Evolutionary conservation across 768 basidiomycete genomes (phyloP), one percentile per base, ranked within the genome.

Genomic region (Boletus sensibilis): DNA sequence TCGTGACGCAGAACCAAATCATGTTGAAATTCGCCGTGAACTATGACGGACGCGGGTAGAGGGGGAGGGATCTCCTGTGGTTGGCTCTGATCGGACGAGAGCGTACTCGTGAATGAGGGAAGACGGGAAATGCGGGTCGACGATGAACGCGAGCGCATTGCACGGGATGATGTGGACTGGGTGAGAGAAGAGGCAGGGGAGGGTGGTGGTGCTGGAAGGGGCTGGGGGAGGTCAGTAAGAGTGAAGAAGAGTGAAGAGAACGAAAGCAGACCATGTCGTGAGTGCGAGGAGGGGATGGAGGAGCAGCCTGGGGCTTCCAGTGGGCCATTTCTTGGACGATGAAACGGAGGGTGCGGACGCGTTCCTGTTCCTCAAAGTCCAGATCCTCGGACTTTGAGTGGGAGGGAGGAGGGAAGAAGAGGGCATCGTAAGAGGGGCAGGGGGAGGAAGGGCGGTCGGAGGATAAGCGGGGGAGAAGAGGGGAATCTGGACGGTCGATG

Each of bases 281-380:
- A 2, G 38, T 9, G 47, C 23, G 35, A 27, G 23, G 52, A 20
- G 60, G 60, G 1, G 60, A 51, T 1, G 42, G 21, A 0, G 37
- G 47, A 3, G 40, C 29, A 0, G 50, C 40, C 2, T 61, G 50
- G 1, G 65, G 56, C 20, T 67, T 65, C 58, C 61, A 71, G 33
- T 62, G 64, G 0, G 65, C 61, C 74, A 75, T 75, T 59, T 75
- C 71, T 33, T 69, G 72, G 4, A 75, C 65, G 56, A 75, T 71
- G 52, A 72, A 74, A 21, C 67, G 66, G 53, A 76, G 68, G 0
- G 75, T 62, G 10, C 74, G 74, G 41, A 69, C 56, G 39, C 73
- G 72, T 49, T 75, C 71, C 13, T 64, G 57, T 42, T 72, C 67
- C 25, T 68, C 68, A 40, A 64, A 60, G 14, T 60, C 61, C 20